Evolutionary conservation across 345 rosid species (phyloP).

Genomic region (Lumnitzera littorea): DNA sequence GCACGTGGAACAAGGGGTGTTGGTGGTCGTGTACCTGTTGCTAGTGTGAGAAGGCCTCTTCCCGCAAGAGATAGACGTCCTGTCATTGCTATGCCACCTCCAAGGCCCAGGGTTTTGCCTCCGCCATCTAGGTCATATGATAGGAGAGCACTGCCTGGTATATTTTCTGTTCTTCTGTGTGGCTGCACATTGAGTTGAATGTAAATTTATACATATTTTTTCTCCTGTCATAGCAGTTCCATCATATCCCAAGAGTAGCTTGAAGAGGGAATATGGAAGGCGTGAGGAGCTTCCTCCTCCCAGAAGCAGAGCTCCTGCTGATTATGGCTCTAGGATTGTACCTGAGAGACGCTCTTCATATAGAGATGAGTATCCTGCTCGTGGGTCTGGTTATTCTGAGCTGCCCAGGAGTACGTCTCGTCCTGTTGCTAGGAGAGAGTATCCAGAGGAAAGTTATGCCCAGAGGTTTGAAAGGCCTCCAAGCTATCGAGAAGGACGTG

Average conservation of each 20-base stretch:
- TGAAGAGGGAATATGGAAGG: constrained; percentile 75
- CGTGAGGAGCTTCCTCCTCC: constrained; percentile 81
- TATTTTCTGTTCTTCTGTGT: constrained; percentile 3
- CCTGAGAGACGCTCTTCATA: constrained; percentile 70
- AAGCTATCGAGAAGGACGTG: constrained; percentile 67
- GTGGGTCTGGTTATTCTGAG: constrained; percentile 67
- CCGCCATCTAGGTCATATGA: constrained; percentile 76
- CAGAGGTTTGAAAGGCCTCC: constrained; percentile 82
- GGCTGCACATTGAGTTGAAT: background rate
- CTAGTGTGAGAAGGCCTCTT: constrained; percentile 49
- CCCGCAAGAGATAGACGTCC: constrained; percentile 69
- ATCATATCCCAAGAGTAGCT: constrained; percentile 61
- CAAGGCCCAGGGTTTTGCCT: constrained; percentile 65
- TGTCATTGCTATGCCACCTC: constrained; percentile 53
- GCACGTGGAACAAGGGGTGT: constrained; percentile 37
- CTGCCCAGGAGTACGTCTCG: constrained; percentile 62
- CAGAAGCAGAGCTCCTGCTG: constrained; percentile 65
- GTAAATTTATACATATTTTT: background rate
- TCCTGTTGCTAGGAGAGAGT: constrained; percentile 66
- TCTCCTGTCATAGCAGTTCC: constrained; percentile 38
- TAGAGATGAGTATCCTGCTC: constrained; percentile 72
- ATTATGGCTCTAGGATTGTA: constrained; percentile 64
- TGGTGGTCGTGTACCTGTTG: constrained; percentile 43
- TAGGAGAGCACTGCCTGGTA: constrained; percentile 74
- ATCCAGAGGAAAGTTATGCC: constrained; percentile 64